A percentile compares a stretch with the other conserved stretches of the same genome.
Evolutionary conservation across 805 yeast genomes (phyloP).

Genomic region (Sungouiella blattae): DNA sequence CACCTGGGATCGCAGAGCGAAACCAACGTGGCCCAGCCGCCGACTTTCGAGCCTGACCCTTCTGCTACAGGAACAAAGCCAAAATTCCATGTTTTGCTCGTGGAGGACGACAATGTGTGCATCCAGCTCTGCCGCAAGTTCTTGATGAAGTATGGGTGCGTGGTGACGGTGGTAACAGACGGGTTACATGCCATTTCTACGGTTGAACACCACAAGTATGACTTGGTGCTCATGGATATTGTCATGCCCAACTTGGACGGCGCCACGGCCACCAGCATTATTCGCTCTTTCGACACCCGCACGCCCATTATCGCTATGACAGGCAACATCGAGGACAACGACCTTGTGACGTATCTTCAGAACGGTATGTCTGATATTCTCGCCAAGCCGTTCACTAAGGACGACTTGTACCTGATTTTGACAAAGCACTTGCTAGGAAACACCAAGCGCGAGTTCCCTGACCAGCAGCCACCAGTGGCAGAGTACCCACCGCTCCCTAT

Average conservation of each 20-base stretch:
- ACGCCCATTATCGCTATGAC: constrained; percentile 96
- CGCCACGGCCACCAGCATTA: constrained; percentile 85
- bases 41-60: constrained; percentile 17
- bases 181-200: constrained; percentile 85
- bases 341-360: constrained; percentile 71
- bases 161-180: constrained; percentile 88
- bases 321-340: constrained; percentile 80
- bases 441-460: constrained; percentile 13
- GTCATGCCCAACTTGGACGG: constrained; percentile 89
- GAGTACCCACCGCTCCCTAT: constrained; percentile 10
- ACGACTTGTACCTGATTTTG: constrained; percentile 73
- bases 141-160: constrained; percentile 82
- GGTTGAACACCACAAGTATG: constrained; percentile 67
- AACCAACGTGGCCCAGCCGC: not conserved
- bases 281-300: constrained; percentile 74
- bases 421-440: constrained; percentile 59
- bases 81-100: constrained; percentile 68
- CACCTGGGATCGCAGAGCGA: not conserved
- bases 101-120: constrained; percentile 80
- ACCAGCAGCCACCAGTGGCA: constrained; percentile 10
- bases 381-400: constrained; percentile 91
- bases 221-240: constrained; percentile 79
- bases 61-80: too few relatives aligned
- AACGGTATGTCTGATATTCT: constrained; percentile 92
- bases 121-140: constrained; percentile 81